These are phyloP conservation scores for Phytophthora tubulina DNA, from an alignment of 352 stramenopile species.

Conservation along the genomic window DNA sequence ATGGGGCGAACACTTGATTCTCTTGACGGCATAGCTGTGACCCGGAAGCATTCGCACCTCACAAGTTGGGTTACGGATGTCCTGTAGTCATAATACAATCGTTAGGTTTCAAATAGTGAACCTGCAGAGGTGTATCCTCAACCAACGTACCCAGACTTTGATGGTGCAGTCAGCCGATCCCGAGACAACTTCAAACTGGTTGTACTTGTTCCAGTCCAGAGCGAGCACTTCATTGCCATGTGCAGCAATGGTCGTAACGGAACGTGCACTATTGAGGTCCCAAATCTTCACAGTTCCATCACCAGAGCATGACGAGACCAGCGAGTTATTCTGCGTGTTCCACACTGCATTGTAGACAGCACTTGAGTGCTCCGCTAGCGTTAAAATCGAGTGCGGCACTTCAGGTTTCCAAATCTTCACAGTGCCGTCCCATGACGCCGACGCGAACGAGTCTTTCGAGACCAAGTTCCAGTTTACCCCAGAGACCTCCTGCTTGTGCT, in stretches of 20 bases:
- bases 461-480: conserved; percentile 93
- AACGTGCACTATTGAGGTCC: conserved; percentile 70
- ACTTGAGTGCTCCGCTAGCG: conserved; percentile 80
- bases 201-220: conserved; percentile 95
- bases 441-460: conserved; percentile 88
- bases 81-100: conserved; percentile 42
- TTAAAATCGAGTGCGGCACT: conserved; percentile 72
- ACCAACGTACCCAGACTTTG: conserved; percentile 80
- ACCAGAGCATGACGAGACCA: conserved; percentile 83
- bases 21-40: conserved; percentile 86
- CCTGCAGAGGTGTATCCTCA: not conserved
- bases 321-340: conserved; percentile 78
- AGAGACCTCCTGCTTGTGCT: conserved; percentile 89
- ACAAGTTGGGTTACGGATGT: conserved; percentile 76
- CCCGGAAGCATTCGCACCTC: conserved; percentile 79
- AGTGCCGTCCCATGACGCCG: conserved; percentile 87
- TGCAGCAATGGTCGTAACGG: conserved; percentile 68
- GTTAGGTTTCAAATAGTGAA: not conserved
- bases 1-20: conserved; percentile 89
- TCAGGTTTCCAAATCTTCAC: conserved; percentile 91
- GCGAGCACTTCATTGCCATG: conserved; percentile 87
- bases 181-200: conserved; percentile 88
- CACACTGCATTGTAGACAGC: conserved; percentile 89
- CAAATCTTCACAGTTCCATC: conserved; percentile 84
- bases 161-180: conserved; percentile 87